Conservation (phyloP, 352 stramenopile genomes). For the Thraustochytrium striatum region DNA sequence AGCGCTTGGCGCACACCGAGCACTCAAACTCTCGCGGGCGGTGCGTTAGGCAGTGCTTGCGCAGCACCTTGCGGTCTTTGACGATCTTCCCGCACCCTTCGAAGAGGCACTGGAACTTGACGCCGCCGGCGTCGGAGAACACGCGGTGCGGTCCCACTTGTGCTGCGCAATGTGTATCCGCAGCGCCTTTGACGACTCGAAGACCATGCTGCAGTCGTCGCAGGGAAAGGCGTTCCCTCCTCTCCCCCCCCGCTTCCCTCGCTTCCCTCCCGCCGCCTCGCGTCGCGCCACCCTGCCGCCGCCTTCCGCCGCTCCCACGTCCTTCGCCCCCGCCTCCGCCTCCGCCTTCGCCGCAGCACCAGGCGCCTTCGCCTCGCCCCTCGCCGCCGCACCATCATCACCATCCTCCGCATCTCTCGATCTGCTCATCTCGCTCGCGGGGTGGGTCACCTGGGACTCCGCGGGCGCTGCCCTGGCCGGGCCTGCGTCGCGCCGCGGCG, state of each 20-base stretch:
- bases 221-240: not conserved
- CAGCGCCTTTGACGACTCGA: conserved; percentile 14
- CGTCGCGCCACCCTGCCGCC: too few relatives aligned
- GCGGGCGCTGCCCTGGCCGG: too few relatives aligned
- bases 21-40: conserved; percentile 47
- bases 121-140: not conserved
- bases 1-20: conserved; percentile 50
- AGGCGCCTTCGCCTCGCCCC: too few relatives aligned
- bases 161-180: conserved; percentile 38
- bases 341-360: too few relatives aligned
- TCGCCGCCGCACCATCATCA: too few relatives aligned
- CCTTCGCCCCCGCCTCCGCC: too few relatives aligned
- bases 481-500: too few relatives aligned
- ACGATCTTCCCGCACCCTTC: conserved; percentile 41
- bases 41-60: conserved; percentile 47
- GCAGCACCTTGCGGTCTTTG: conserved; percentile 45
- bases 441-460: too few relatives aligned
- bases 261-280: too few relatives aligned
- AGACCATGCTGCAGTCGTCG: conserved; percentile 16
- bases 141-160: conserved; percentile 45
- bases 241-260: not conserved
- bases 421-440: too few relatives aligned
- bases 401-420: too few relatives aligned
- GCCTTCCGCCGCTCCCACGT: too few relatives aligned
- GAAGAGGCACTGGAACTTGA: conserved; percentile 42